Evolutionary conservation across 495 filamentous ascomycete species (phyloP).

Genomic region (Choiromyces venosus): DNA sequence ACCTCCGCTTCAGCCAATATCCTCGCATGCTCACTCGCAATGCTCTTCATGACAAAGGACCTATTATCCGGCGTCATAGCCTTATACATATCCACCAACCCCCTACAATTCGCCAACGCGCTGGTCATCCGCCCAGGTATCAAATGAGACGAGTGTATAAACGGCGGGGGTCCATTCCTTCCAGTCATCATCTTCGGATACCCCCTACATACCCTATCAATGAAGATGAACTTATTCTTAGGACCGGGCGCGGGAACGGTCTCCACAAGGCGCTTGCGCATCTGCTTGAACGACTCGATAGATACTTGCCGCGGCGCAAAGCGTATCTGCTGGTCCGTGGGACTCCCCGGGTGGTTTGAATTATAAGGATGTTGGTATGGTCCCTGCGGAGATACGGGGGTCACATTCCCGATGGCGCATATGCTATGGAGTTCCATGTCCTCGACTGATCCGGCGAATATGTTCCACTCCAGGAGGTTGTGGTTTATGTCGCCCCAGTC

Average conservation of each 20-base stretch:
- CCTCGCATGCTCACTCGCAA: conserved; percentile 27
- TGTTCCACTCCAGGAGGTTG: conserved; percentile 26
- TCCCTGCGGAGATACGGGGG: background rate
- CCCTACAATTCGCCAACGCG: conserved; percentile 35
- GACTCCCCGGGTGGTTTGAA: background rate
- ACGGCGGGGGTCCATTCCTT: conserved; percentile 30
- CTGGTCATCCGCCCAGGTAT: conserved; percentile 25
- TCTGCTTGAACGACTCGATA: conserved; percentile 27
- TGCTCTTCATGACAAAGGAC: conserved; percentile 33
- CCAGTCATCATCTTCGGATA: conserved; percentile 36
- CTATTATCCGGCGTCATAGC: conserved; percentile 36
- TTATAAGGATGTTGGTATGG: background rate
- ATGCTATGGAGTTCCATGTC: conserved; percentile 7
- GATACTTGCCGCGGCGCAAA: conserved; percentile 24
- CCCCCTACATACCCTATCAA: conserved; percentile 20
- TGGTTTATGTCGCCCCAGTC: conserved; percentile 35
- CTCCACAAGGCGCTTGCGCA: conserved; percentile 20
- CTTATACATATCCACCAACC: conserved; percentile 38
- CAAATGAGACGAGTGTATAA: conserved; percentile 29
- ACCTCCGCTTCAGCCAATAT: conserved; percentile 16
- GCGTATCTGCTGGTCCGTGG: background rate
- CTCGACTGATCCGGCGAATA: conserved; percentile 2
- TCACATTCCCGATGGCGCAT: background rate
- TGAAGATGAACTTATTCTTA: conserved; percentile 25
- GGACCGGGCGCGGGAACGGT: background rate